A percentile compares a stretch with the other conserved stretches of the same genome.
phyloP scores from a whole-genome alignment of 441 rosid species.

The Geranium incanum region DNA sequence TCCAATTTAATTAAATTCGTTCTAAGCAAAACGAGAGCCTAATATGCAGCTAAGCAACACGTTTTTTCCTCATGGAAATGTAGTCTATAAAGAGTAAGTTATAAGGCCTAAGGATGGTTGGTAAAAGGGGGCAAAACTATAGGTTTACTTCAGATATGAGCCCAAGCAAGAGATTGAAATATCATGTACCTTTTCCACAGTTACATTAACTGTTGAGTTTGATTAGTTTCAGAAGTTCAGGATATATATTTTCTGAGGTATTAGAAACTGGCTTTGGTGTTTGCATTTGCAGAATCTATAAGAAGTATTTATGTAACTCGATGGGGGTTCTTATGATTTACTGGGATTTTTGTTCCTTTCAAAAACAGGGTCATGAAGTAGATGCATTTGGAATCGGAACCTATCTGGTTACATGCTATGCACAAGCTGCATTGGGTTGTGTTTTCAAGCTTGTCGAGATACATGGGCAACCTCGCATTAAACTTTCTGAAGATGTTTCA shows the following conservation, averaged over 20 bases:
- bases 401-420: conserved; percentile 76
- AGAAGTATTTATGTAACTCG: too few relatives aligned
- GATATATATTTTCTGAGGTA: background rate
- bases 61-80: background rate
- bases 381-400: conserved; percentile 89
- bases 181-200: background rate
- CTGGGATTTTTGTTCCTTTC: background rate
- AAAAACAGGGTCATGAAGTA: conserved; percentile 76
- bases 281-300: background rate
- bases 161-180: background rate
- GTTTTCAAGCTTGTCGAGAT: conserved; percentile 96
- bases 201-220: background rate
- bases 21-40: background rate
- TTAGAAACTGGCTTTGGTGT: background rate
- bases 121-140: background rate
- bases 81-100: background rate
- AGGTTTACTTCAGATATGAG: background rate
- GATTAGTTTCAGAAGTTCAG: background rate
- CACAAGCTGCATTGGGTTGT: conserved; percentile 89
- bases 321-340: background rate
- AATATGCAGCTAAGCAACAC: background rate
- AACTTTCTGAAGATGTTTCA: conserved; percentile 90
- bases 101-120: too few relatives aligned
- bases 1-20: background rate
- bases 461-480: conserved; percentile 79